Conservation (phyloP, 768 basidiomycete species). For the Xanthoconium stramineum region DNA sequence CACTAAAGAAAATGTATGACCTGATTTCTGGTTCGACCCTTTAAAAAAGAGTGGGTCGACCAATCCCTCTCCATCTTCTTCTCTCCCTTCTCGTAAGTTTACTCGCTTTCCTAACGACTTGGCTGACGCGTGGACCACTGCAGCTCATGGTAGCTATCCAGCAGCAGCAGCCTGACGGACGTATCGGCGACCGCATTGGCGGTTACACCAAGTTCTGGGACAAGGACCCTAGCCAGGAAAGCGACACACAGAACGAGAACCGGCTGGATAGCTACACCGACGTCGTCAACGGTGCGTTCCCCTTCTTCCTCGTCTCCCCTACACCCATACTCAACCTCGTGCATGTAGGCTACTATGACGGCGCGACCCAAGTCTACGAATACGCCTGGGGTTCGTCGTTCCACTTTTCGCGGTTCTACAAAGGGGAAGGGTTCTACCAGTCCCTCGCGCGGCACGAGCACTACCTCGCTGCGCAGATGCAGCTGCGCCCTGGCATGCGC, state of each 20-base stretch:
- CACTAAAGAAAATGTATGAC: conserved; percentile 8
- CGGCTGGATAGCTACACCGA: conserved; percentile 84
- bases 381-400: conserved; percentile 90
- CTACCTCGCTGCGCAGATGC: conserved; percentile 88
- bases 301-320: background rate
- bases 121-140: background rate
- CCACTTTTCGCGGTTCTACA: conserved; percentile 97
- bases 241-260: conserved; percentile 59
- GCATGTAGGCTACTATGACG: conserved; percentile 88
- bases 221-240: conserved; percentile 72
- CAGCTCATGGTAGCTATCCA: conserved; percentile 20
- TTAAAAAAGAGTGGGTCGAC: conserved; percentile 14
- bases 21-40: conserved; percentile 15
- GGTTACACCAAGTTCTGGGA: conserved; percentile 94
- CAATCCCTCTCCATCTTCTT: background rate
- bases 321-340: background rate
- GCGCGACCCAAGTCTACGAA: conserved; percentile 92
- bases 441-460: conserved; percentile 91
- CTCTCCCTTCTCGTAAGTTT: background rate
- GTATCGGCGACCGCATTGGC: conserved; percentile 64
- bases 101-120: background rate
- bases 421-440: conserved; percentile 74
- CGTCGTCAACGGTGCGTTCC: conserved; percentile 79
- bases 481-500: conserved; percentile 83
- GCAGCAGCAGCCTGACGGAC: conserved; percentile 49